Conservation (phyloP, 2,329 filamentous ascomycete genomes). For the Thelonectria rubi region DNA sequence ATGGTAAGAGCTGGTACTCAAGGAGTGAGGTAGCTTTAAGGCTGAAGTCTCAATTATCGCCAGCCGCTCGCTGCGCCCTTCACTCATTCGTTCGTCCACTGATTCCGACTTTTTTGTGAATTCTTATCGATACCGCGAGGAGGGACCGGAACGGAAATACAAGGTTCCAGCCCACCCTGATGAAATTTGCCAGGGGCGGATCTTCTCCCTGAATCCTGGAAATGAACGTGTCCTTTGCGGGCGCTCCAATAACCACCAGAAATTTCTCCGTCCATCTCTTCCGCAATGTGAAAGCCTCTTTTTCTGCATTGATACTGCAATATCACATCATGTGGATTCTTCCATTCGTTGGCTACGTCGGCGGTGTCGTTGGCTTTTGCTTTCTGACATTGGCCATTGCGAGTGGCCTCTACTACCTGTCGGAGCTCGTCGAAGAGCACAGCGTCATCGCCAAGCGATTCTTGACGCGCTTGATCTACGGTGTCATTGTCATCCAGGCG, state of each 20-base stretch:
- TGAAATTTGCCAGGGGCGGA: too few relatives aligned
- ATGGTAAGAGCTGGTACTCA: constrained; percentile 63
- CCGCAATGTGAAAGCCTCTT: constrained; percentile 38
- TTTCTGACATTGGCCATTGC: constrained; percentile 97
- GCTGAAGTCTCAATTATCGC: not conserved
- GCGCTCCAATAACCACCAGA: constrained; percentile 23
- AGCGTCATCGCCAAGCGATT: constrained; percentile 90
- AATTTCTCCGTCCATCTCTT: constrained; percentile 21
- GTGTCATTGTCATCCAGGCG: constrained; percentile 76
- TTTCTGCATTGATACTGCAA: constrained; percentile 21
- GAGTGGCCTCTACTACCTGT: constrained; percentile 98
- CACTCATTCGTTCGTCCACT: constrained; percentile 28
- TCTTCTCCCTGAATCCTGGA: constrained; percentile 23
- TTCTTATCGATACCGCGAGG: constrained; percentile 38
- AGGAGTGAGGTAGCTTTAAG: not conserved
- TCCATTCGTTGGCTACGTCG: constrained; percentile 88
- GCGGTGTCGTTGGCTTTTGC: constrained; percentile 86
- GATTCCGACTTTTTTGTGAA: constrained; percentile 41
- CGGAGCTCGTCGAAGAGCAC: constrained; percentile 97
- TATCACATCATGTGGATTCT: constrained; percentile 86
- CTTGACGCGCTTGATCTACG: constrained; percentile 86
- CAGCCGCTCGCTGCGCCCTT: constrained; percentile 4
- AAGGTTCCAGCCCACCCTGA: not conserved
- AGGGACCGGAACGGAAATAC: constrained; percentile 23
- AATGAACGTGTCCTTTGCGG: constrained; percentile 39